Evolutionary conservation across 257 asterid genomes (phyloP).

Genomic region (Henckelia pumila): DNA sequence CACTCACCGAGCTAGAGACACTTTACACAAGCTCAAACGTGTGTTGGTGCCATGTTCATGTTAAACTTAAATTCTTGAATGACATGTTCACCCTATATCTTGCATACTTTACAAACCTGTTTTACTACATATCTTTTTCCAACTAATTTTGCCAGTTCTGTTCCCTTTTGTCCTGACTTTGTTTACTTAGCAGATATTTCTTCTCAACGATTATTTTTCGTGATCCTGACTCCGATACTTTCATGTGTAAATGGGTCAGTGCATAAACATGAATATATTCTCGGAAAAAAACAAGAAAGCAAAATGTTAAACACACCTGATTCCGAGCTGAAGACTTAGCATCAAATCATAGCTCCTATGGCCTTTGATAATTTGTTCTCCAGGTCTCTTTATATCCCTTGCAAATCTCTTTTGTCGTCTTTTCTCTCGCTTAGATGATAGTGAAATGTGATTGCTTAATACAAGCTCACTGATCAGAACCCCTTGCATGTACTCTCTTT

Average conservation of each 20-base stretch:
- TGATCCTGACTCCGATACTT: not conserved
- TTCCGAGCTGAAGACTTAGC: conserved; percentile 97
- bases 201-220: not conserved
- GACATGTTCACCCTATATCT: not conserved
- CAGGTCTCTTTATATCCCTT: conserved; percentile 77
- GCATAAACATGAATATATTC: too few species aligned
- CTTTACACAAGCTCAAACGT: too few species aligned
- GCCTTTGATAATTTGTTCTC: conserved; percentile 92
- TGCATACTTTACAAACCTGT: not conserved
- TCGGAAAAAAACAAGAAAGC: not conserved
- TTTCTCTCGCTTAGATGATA: conserved; percentile 60
- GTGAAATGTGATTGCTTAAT: conserved; percentile 67
- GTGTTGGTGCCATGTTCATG: not conserved
- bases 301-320: conserved; percentile 49
- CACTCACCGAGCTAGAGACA: not conserved
- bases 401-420: conserved; percentile 70
- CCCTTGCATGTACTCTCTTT: conserved; percentile 99
- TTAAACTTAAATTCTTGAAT: too few species aligned
- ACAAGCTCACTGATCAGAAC: conserved; percentile 84
- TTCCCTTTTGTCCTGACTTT: not conserved
- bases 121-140: not conserved
- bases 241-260: not conserved
- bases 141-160: not conserved
- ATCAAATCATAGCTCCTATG: conserved; percentile 97
- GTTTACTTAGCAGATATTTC: not conserved